Base-by-base conservation (phyloP, 192 early-diverging fungal species). In the Coemansia sp. region DNA sequence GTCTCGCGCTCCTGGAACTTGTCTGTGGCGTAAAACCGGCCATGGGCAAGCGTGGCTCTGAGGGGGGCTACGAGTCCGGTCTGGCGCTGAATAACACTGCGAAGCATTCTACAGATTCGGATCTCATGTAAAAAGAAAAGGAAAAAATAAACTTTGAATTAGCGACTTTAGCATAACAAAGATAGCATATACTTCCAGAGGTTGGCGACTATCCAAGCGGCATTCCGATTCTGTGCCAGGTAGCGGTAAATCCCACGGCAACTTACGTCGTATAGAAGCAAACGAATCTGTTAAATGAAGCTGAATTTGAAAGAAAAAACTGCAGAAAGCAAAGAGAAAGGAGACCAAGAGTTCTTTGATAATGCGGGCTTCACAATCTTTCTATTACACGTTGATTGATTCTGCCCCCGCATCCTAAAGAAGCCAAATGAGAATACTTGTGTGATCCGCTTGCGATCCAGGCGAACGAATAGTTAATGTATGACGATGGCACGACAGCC, bases 1-100 rank as follows among this genome's bases (percentile, higher is more conserved):
- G 57, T 70, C 73, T 82, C 80, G 49, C 79, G 79, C 65, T 81
- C 70, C 67, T 66, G 38, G 57, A 81, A 81, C 67, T 53, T 62
- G 79, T 81, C 79, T 4, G 59, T 60, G 13, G 54, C 32, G 49
- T 81, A 73, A 15, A 42, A 38, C 45, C 70, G 67, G 15, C 15
- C 36, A 53, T 66, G 79, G n/a, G 45, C 13, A 22, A 70, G 46
- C 5, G 6, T 55, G 10, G 57, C 38, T 20, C 45, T 60, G 9
- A 59, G 55, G 9, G 73, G 70, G 22, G 55, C 34, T 17, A 55
- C 48, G 25, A 66, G 33, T 4, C 50, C 40, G 41, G 40, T 58
- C 34, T 67, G 59, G 53, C 67, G 70, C 32, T 75, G 67, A 40
- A 81, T 48, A 50, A 62, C 59, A 53, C 66, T 72, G 59, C 70